Conservation (phyloP, 176 grass and related monocot genomes). For the Puccinellia tenuiflora region DNA sequence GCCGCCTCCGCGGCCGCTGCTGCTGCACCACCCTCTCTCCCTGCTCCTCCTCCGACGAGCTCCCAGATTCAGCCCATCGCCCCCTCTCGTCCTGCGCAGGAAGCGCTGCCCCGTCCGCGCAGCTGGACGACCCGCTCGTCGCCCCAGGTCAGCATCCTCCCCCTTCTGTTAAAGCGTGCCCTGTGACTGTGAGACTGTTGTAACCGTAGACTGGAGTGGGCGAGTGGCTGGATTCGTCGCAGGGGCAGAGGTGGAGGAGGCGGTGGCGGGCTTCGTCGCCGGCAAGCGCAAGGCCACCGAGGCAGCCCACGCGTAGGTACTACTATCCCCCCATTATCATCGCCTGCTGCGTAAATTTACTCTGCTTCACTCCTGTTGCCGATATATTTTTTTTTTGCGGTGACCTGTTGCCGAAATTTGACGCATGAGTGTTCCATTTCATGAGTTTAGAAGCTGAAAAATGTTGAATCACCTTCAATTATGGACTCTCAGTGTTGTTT, state of each 20-base stretch:
- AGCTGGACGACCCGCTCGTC: not conserved
- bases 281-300: slow-evolving; percentile 82
- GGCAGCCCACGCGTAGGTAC: slow-evolving; percentile 83
- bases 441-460: not conserved
- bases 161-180: not conserved
- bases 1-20: too few relatives aligned
- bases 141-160: not conserved
- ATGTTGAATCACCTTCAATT: not conserved
- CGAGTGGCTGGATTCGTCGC: not conserved
- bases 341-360: not conserved
- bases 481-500: not conserved
- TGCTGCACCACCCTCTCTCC: not conserved
- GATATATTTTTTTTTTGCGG: too few relatives aligned
- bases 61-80: not conserved
- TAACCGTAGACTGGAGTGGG: too few relatives aligned
- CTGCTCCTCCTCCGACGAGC: not conserved
- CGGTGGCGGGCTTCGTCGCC: slow-evolving; percentile 58
- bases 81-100: not conserved
- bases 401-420: not conserved
- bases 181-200: too few relatives aligned
- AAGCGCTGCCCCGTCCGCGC: slow-evolving; percentile 6
- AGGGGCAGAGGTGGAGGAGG: slow-evolving; percentile 52
- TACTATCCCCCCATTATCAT: slow-evolving; percentile 11
- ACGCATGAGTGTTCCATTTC: not conserved
- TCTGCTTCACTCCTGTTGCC: not conserved